These are phyloP conservation scores for Peterozyma toletana DNA, from an alignment of 805 yeast genomes.

Conservation along the genomic window DNA sequence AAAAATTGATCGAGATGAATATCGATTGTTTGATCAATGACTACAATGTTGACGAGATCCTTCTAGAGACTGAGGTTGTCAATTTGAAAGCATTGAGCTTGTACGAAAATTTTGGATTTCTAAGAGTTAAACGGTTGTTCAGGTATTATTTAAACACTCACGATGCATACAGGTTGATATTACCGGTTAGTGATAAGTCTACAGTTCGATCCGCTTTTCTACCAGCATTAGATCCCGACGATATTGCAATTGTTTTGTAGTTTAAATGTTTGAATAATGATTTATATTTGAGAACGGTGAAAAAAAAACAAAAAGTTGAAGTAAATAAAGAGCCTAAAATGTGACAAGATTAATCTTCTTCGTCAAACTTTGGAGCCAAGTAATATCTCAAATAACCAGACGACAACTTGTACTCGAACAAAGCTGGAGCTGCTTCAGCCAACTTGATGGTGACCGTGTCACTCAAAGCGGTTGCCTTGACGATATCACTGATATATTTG, in stretches of 20 bases:
- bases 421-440: conserved; percentile 87
- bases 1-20: conserved; percentile 53
- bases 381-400: conserved; percentile 93
- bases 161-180: conserved; percentile 82
- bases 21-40: conserved; percentile 52
- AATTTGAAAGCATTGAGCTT: conserved; percentile 36
- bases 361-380: conserved; percentile 97
- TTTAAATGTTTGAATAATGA: too few relatives aligned
- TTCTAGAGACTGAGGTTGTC: conserved; percentile 84
- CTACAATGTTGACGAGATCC: conserved; percentile 81
- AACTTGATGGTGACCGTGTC: conserved; percentile 74
- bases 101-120: conserved; percentile 29
- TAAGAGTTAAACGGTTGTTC: conserved; percentile 48
- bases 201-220: conserved; percentile 49
- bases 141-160: conserved; percentile 88
- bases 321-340: too few relatives aligned
- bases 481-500: conserved; percentile 83
- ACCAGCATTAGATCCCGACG: background rate
- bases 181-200: conserved; percentile 67
- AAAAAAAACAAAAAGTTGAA: too few relatives aligned
- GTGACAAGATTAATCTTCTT: conserved; percentile 58
- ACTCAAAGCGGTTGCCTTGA: conserved; percentile 81
- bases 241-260: conserved; percentile 5
- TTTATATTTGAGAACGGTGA: too few relatives aligned
- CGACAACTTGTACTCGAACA: conserved; percentile 85